Base-by-base conservation (phyloP, 2,329 filamentous ascomycete species). In the Penicillium fuscoglaucum region DNA sequence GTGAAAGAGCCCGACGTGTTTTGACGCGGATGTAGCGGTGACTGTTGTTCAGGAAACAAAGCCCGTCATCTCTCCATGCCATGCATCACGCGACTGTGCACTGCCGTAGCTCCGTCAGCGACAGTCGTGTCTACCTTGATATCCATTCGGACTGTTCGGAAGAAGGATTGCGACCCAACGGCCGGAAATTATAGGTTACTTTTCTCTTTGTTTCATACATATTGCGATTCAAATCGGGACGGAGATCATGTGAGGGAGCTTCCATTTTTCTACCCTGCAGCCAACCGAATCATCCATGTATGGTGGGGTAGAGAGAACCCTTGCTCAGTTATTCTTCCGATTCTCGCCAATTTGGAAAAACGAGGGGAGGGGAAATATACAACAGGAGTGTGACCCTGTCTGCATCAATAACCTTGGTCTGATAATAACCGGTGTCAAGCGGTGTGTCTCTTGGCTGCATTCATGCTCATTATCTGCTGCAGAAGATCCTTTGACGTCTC, bases 101-200 rank as follows among this genome's bases (percentile, higher is more conserved):
- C 55, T 53, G 50, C 50, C 43, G 55, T 43, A 43, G 35, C 37
- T 33, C 55, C 49, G 50, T 54, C 57, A 52, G 52, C 58, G 50
- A 65, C 31, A 50, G 63, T 70, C 69, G 70, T 72, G 69, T 73
- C 62, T 61, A 63, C 60, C 49, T 50, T 52, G 48, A 66, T 55
- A 57, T 61, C 71, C 72, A 74, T 67, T 73, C 72, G 71, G 72
- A 72, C 61, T 61, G 61, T 61, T 67, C 69, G 72, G 72, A 73
- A 64, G 44, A 44, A 48, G 52, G 44, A 54, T 58, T 58, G 55
- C 52, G 46, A 56, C 57, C 57, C 52, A 50, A 56, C 57, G 39
- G 24, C 26, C 37, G 51, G 21, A 49, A 48, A 39, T 40, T 21
- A 40, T 24, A 26, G 31, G 13, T 13, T 35, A 4, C 31, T 13